Evolutionary conservation across 495 filamentous ascomycete genomes (phyloP).

Genomic region (Corynascus novoguineensis): DNA sequence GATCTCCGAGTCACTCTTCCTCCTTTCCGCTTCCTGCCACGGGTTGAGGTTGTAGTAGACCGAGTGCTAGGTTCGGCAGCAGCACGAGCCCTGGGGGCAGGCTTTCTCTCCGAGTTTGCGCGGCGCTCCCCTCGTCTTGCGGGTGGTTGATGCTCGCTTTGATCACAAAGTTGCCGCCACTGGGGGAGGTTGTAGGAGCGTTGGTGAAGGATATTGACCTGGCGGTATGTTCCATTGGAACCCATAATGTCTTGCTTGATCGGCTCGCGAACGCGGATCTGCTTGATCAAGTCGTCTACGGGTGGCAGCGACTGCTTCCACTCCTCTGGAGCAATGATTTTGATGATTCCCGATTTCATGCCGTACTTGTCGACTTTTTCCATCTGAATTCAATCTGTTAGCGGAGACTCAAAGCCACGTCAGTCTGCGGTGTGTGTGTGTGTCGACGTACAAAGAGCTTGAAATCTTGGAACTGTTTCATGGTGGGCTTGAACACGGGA

Average conservation of each 20-base stretch:
- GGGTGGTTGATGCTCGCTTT: conserved; percentile 91
- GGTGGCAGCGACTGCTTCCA: conserved; percentile 76
- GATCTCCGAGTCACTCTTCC: conserved; percentile 24
- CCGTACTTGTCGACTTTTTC: conserved; percentile 86
- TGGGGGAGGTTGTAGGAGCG: conserved; percentile 93
- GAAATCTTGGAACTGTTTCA: conserved; percentile 91
- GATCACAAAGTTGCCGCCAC: conserved; percentile 86
- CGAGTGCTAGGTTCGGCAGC: conserved; percentile 25
- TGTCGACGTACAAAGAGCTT: conserved; percentile 59
- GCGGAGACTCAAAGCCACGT: neutral
- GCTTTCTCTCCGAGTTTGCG: conserved; percentile 61
- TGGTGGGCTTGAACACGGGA: conserved; percentile 91
- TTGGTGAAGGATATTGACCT: conserved; percentile 92
- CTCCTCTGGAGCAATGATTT: conserved; percentile 89
- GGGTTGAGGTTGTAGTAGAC: conserved; percentile 17
- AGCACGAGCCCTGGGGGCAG: conserved; percentile 25
- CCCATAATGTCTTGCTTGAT: conserved; percentile 98
- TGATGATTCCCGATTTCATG: conserved; percentile 95
- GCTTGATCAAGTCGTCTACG: conserved; percentile 81
- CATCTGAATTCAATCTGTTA: conserved; percentile 44
- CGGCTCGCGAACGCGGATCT: conserved; percentile 88
- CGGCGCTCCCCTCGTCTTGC: conserved; percentile 89
- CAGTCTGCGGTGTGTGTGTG: neutral
- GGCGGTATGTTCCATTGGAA: conserved; percentile 85
- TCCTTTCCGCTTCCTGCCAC: conserved; percentile 33